Percentiles rank a stretch among this genome's conserved stretches.
Conservation (phyloP, 2,329 filamentous ascomycete species). For the Apiospora hydei region DNA sequence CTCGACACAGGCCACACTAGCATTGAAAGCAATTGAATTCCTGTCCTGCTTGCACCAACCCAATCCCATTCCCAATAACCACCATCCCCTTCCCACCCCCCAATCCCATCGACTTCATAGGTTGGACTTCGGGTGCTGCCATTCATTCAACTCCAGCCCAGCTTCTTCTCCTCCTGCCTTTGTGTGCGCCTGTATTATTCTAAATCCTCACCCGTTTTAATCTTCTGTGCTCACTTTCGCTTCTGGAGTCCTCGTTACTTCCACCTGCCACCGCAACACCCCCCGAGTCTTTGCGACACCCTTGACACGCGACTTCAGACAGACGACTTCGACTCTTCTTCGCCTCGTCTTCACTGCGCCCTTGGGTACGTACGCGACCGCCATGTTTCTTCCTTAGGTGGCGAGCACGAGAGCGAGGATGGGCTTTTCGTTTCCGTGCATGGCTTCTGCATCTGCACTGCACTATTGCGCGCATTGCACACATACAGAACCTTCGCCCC, state of each 20-base stretch:
- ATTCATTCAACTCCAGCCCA: conserved; percentile 19
- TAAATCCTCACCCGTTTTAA: conserved; percentile 22
- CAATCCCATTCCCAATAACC: conserved; percentile 15
- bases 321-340: conserved; percentile 32
- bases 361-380: conserved; percentile 28
- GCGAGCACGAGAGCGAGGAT: background rate
- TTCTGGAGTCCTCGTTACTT: conserved; percentile 20
- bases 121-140: conserved; percentile 21
- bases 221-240: conserved; percentile 21
- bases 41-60: conserved; percentile 14
- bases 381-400: background rate
- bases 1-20: conserved; percentile 22
- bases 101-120: conserved; percentile 16
- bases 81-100: conserved; percentile 16
- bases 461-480: conserved; percentile 16
- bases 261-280: conserved; percentile 9
- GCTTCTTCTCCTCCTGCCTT: conserved; percentile 22
- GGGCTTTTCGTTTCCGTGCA: background rate
- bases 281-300: conserved; percentile 38
- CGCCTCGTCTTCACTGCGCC: conserved; percentile 8
- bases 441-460: conserved; percentile 16
- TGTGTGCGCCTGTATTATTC: conserved; percentile 21
- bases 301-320: conserved; percentile 46
- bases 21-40: conserved; percentile 19
- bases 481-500: background rate